phyloP scores from a whole-genome alignment of 1,139 yeast species.

The Hemisphaericaspora xylanilytica region DNA sequence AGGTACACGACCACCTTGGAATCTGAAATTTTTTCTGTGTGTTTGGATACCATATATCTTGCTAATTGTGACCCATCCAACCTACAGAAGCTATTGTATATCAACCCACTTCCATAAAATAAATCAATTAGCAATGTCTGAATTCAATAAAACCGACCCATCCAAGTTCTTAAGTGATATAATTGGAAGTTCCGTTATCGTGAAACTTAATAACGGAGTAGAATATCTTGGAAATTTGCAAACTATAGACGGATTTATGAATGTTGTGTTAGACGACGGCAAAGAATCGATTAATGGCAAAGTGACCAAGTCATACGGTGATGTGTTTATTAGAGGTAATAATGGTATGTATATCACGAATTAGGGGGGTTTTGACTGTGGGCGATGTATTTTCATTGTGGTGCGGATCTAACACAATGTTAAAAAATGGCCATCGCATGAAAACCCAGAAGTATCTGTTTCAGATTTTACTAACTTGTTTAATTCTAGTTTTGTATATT shows the following conservation, averaged over 20 bases:
- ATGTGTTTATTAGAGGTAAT: conserved; percentile 92
- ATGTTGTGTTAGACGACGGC: conserved; percentile 79
- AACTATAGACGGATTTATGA: conserved; percentile 96
- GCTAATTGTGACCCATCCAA: no score
- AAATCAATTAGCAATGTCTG: conserved; percentile 2
- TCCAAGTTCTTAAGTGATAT: conserved; percentile 79
- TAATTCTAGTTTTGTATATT: conserved; percentile 41
- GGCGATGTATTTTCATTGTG: no score
- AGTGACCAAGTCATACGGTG: conserved; percentile 64
- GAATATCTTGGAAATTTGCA: conserved; percentile 74
- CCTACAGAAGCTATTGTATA: no score
- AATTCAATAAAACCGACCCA: conserved; percentile 47
- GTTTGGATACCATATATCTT: neutral
- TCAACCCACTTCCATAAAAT: no score
- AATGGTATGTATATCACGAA: conserved; percentile 77
- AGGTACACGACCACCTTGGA: conserved; percentile 1
- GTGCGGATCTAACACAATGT: neutral
- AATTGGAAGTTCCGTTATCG: conserved; percentile 76
- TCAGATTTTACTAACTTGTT: conserved; percentile 2
- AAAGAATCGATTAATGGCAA: conserved; percentile 62
- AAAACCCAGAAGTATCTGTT: neutral
- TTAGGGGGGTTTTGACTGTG: no score
- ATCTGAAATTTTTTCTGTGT: conserved; percentile 1
- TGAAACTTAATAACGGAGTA: conserved; percentile 83
- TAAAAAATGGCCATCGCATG: neutral